Base-by-base conservation (phyloP, 805 yeast genomes). In the Monosporozyma aquatica region DNA sequence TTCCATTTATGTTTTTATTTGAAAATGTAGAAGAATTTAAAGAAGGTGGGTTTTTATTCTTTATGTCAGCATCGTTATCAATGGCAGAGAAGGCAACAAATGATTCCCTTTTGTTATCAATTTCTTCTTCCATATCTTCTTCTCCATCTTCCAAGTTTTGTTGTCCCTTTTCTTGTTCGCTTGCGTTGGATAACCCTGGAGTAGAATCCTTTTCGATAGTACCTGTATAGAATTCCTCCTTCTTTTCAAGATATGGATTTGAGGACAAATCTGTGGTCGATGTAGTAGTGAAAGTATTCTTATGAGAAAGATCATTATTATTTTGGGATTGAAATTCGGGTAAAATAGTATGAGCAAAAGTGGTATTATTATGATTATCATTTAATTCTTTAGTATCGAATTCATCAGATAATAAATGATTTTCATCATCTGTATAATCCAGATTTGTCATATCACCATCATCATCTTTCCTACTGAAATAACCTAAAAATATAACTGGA, bases 401-500 rank as follows among this genome's bases (percentile, higher is more conserved):
- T 32, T 32, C 35, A 4, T 32, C 23, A 32, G 8, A 5, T 32
- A 32, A 32, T 18, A 32, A 18, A 18, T 32, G 35, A 32, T 32
- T 32, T 18, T 32, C 35, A 10, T 32, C 35, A 18, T 32, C 35
- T 18, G 35, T 32, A n/a, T 32, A 32, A 18, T 32, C 35, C 11
- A 32, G 18, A 17, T 38, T 61, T 18, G 56, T 54, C 36, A 57
- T 62, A 10, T 50, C 47, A 18, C 44, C 54, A 15, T 53, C 45
- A 7, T 50, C 53, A 17, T 10, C 23, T 5, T 29, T 29, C 6
- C 37, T 37, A 3, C 47, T 40, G 14, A 60, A 47, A 43, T 59
- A 56, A 18, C 73, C 69, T 22, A 75, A 48, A 39, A 74, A 67
- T 24, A 74, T 63, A 33, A 76, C 58, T 5, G 82, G 74, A 2